Conservation (phyloP, 768 basidiomycete genomes). For the Daedalea quercina region DNA sequence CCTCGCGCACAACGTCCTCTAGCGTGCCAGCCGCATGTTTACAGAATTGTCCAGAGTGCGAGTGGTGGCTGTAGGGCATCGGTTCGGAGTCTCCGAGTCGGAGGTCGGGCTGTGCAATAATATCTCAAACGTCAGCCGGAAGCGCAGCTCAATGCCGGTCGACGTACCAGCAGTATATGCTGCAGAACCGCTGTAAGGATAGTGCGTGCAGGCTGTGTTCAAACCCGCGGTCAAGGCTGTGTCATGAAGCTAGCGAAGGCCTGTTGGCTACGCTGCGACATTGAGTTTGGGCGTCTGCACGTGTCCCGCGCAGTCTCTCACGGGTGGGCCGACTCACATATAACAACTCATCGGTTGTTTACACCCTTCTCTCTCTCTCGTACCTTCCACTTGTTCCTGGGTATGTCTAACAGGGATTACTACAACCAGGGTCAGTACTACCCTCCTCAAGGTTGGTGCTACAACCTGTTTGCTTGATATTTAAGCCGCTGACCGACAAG, state of each 20-base stretch:
- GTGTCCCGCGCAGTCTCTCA: background rate
- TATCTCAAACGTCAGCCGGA: background rate
- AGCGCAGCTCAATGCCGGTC: background rate
- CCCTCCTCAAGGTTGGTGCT: slow-evolving; percentile 41
- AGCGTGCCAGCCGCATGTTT: slow-evolving; percentile 79
- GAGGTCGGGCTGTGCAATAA: too few species aligned
- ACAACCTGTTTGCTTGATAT: background rate
- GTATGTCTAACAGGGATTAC: slow-evolving; percentile 67
- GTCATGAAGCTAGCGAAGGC: background rate
- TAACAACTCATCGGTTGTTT: background rate
- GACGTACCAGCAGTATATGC: background rate
- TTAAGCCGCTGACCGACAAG: background rate
- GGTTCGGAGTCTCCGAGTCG: background rate
- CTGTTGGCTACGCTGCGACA: background rate
- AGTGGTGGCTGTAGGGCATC: slow-evolving; percentile 78
- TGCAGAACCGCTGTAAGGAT: background rate
- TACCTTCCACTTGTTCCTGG: slow-evolving; percentile 10
- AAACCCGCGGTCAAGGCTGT: background rate
- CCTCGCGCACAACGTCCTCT: slow-evolving; percentile 75
- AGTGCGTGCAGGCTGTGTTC: background rate
- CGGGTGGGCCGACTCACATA: background rate
- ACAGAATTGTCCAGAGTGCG: slow-evolving; percentile 93
- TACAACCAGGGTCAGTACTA: slow-evolving; percentile 53
- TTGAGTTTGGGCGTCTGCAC: slow-evolving; percentile 1
- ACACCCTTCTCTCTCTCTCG: slow-evolving; percentile 6